Evolutionary conservation across 768 basidiomycete species (phyloP), one percentile per base, ranked within the genome.

Genomic region (Macrolepiota dolichaula): DNA sequence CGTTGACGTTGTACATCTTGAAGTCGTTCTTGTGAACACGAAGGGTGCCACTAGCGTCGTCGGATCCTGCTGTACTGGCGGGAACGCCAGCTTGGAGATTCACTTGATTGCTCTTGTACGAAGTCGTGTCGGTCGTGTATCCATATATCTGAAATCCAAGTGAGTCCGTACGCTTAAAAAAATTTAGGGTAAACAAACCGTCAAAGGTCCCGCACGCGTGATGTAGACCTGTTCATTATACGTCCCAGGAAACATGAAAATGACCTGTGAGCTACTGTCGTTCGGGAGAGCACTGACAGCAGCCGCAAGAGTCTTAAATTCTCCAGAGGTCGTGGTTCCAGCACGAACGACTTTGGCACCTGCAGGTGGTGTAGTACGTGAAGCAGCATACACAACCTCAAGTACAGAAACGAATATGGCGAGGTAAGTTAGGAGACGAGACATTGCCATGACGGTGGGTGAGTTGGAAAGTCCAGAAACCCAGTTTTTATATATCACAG

Each of bases 241-340:
- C 3, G 75, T 80, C 6, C 79, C 80, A 5, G 79, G 79, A 63
- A 72, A 82, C 22, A 82, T 77, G 69, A 82, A 82, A 51, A 82
- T 78, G 10, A 73, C 70, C 11, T 68, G 70, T 1, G 68, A 68
- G 13, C 76, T 73, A 51, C 68, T 70, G 63, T 78, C 79, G 54
- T 77, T 73, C 2, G 79, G 77, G 15, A 82, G 71, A 3, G 78
- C 69, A 37, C 68, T 70, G n/a, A 82, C 68, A 2, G 81, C 81
- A 6, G 76, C 72, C 9, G 70, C 65, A 11, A 82, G 61, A 13
- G 74, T 79, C 12, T 69, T 66, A 59, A 73, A 82, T 65, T 79
- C 78, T 7, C 77, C 76, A 1, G 78, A 64, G 0, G 70, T 73
- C 1, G 74, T 73, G 5, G 74, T 78, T 36, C 74, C 74, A 50